Evolutionary conservation across 495 filamentous ascomycete species (phyloP).

Genomic region (Melanomma pulvis-pyrius): DNA sequence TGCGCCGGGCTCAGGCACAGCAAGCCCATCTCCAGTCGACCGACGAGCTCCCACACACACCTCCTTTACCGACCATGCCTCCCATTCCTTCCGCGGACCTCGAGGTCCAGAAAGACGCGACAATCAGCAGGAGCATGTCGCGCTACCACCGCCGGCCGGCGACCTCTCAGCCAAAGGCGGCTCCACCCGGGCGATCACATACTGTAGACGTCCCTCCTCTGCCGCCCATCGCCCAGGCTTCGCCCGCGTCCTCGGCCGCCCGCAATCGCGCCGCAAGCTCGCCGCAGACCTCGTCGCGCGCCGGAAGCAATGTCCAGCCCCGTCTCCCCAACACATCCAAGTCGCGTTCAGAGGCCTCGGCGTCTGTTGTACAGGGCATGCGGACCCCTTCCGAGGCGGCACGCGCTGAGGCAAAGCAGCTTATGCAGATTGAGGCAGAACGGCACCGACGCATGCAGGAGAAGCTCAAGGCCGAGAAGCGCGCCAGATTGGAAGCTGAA

Average conservation of each 20-base stretch:
- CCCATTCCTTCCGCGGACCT: conserved; percentile 16
- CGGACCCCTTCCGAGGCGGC: conserved; percentile 23
- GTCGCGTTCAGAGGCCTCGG: conserved; percentile 9
- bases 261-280: conserved; percentile 28
- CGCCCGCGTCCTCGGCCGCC: background rate
- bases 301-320: conserved; percentile 16
- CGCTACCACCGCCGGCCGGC: conserved; percentile 42
- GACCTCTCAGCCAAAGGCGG: conserved; percentile 21
- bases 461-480: conserved; percentile 31
- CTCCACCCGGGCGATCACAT: conserved; percentile 8
- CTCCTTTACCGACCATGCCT: conserved; percentile 14
- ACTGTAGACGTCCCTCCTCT: conserved; percentile 24
- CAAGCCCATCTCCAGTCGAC: conserved; percentile 1
- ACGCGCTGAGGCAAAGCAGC: conserved; percentile 35
- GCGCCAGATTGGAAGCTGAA: conserved; percentile 30
- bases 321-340: conserved; percentile 14
- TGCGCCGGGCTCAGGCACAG: conserved; percentile 33
- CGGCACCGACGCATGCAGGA: conserved; percentile 35
- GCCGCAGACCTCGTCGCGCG: conserved; percentile 12
- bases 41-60: conserved; percentile 8
- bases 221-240: conserved; percentile 1
- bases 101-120: conserved; percentile 26
- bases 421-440: conserved; percentile 38
- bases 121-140: conserved; percentile 43
- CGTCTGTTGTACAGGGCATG: conserved; percentile 1